A percentile compares a stretch with the other conserved stretches of the same genome.
These are phyloP conservation scores for Aureobasidium namibiae DNA, from an alignment of 2,329 filamentous ascomycete genomes.

Conservation along the genomic window DNA sequence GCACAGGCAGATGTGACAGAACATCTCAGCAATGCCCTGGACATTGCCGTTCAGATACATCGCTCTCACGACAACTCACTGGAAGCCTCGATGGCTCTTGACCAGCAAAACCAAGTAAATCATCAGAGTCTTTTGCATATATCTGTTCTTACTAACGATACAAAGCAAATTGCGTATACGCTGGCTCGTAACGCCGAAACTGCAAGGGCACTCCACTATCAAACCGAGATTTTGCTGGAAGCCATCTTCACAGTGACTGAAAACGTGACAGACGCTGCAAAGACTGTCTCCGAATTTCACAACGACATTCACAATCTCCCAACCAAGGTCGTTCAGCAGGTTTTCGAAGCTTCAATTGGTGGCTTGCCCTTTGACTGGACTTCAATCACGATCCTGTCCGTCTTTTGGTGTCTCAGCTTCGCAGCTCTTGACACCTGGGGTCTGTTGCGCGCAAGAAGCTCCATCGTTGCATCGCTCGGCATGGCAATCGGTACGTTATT, in stretches of 20 bases:
- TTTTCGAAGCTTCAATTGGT: not conserved
- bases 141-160: not conserved
- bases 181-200: not conserved
- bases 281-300: slow-evolving; percentile 1
- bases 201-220: not conserved
- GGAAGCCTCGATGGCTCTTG: not conserved
- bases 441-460: not conserved
- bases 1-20: not conserved
- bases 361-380: not conserved
- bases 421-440: slow-evolving; percentile 10
- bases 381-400: not conserved
- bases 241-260: not conserved
- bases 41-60: slow-evolving; percentile 1
- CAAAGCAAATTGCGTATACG: not conserved
- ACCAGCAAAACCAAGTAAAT: not conserved
- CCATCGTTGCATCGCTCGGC: not conserved
- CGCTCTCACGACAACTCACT: not conserved
- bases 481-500: not conserved
- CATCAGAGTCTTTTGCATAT: not conserved
- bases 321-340: slow-evolving; percentile 2
- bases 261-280: slow-evolving; percentile 10
- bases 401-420: not conserved
- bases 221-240: not conserved
- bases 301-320: slow-evolving; percentile 5
- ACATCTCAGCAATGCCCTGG: not conserved